phyloP scores from a whole-genome alignment of 768 basidiomycete species.

The Lactarius trivialis region DNA sequence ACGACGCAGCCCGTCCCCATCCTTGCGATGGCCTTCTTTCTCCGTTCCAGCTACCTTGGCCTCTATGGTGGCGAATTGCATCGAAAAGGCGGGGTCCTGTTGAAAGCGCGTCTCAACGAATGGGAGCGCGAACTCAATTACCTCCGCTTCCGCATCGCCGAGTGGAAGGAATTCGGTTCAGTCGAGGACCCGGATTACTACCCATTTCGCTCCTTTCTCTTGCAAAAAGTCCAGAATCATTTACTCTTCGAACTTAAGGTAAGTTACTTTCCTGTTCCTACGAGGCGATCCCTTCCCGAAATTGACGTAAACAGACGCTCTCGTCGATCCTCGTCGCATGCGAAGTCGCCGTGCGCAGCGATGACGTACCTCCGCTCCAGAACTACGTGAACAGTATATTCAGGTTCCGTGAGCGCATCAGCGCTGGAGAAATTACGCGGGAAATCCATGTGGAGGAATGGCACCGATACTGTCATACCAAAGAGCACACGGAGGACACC shows the following conservation, averaged over 20 bases:
- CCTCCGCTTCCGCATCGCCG: conserved; percentile 21
- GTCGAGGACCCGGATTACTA: conserved; percentile 19
- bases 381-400: conserved; percentile 1
- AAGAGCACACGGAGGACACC: background rate
- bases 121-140: conserved; percentile 24
- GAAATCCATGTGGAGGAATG: conserved; percentile 18
- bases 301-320: conserved; percentile 12
- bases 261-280: no score
- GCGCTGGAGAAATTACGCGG: conserved; percentile 19
- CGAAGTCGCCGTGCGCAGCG: conserved; percentile 17
- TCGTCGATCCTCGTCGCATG: conserved; percentile 19
- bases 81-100: conserved; percentile 12
- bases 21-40: conserved; percentile 12
- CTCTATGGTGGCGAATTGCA: conserved; percentile 21
- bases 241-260: conserved; percentile 22
- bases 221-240: conserved; percentile 17
- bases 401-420: conserved; percentile 21
- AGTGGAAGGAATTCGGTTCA: conserved; percentile 20
- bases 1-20: background rate
- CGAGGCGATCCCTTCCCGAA: background rate
- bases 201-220: conserved; percentile 16
- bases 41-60: conserved; percentile 2
- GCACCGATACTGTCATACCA: conserved; percentile 1
- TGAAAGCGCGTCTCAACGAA: conserved; percentile 19
- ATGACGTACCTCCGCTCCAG: conserved; percentile 12